Conservation (phyloP, 208 protist genomes). For the Wallacemonas sp. region DNA sequence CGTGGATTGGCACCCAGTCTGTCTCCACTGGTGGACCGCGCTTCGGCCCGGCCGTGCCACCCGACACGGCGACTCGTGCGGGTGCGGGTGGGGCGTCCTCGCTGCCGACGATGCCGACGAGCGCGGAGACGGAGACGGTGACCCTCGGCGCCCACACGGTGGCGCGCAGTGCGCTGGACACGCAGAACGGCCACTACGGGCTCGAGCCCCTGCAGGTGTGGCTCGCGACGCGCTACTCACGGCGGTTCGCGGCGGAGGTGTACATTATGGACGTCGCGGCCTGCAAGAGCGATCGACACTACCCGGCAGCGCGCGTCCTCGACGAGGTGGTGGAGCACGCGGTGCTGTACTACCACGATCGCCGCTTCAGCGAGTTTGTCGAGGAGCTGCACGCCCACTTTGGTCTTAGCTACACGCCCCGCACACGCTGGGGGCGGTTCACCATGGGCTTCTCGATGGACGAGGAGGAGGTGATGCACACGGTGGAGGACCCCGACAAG, state of each 20-base stretch:
- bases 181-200: slow-evolving; percentile 56
- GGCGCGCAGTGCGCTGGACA: slow-evolving; percentile 30
- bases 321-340: slow-evolving; percentile 87
- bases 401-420: slow-evolving; percentile 64
- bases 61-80: neutral
- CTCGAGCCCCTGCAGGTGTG: slow-evolving; percentile 79
- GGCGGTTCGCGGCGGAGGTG: slow-evolving; percentile 61
- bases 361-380: slow-evolving; percentile 74
- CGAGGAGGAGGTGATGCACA: slow-evolving; percentile 30
- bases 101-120: neutral
- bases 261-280: slow-evolving; percentile 81
- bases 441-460: slow-evolving; percentile 34
- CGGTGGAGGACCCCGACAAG: slow-evolving; percentile 23
- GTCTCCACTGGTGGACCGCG: neutral
- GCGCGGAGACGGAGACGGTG: slow-evolving; percentile 14
- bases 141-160: slow-evolving; percentile 34
- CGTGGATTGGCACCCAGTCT: neutral
- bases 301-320: slow-evolving; percentile 59
- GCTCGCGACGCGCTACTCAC: slow-evolving; percentile 67
- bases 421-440: slow-evolving; percentile 49
- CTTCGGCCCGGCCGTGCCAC: slow-evolving; percentile 11
- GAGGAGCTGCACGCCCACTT: slow-evolving; percentile 60
- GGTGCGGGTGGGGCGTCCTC: slow-evolving; percentile 18
- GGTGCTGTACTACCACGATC: slow-evolving; percentile 80
- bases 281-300: slow-evolving; percentile 58